Base-by-base conservation (phyloP, 208 protist genomes). In the Blastocrithidia nonstop region DNA sequence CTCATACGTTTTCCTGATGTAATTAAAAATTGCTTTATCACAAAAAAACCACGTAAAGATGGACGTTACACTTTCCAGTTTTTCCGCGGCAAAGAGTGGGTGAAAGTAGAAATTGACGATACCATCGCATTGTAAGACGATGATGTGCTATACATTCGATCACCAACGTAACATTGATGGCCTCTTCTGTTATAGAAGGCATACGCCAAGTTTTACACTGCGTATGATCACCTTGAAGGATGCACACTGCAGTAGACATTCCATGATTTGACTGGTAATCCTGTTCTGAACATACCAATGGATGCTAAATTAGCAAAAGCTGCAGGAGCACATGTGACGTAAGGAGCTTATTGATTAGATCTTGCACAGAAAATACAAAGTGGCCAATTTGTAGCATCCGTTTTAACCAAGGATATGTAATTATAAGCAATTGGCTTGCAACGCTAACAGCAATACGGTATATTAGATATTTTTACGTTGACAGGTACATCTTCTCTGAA, bases 111-210 rank as follows among this genome's bases (percentile, higher is more conserved):
- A 39, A 88, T 88, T 50, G 79, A 88, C 50, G 79, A 88, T 51
- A 38, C 38, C 15, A 69, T 88, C n/a, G 47, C 79, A 0, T 29
- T 81, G 13, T 63, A 82, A 37, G 62, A 67, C 32, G 63, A 66
- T 24, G 60, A 63, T 1, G 72, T 74, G 26, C 51, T 78, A 6
- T 80, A 85, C 50, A 66, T 58, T 52, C 78, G 57, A 3, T 81
- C 71, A 1, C 78, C 76, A n/a, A 76, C 63, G 4, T 62, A 67
- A 54, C 76, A 80, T 42, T 83, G 71, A 69, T 93, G 75, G 64
- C 78, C 83, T 17, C 59, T 88, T 31, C 61, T 93, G 50, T 60
- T 93, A 43, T 78, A 93, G 66, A 93, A 93, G 73, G 83, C 83
- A 26, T 93, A 93, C 59, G 83, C 83, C 22, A 93, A 93, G 54